These are phyloP conservation scores for Typha latifolia DNA, from an alignment of 176 grass and related monocot genomes.

Conservation along the genomic window DNA sequence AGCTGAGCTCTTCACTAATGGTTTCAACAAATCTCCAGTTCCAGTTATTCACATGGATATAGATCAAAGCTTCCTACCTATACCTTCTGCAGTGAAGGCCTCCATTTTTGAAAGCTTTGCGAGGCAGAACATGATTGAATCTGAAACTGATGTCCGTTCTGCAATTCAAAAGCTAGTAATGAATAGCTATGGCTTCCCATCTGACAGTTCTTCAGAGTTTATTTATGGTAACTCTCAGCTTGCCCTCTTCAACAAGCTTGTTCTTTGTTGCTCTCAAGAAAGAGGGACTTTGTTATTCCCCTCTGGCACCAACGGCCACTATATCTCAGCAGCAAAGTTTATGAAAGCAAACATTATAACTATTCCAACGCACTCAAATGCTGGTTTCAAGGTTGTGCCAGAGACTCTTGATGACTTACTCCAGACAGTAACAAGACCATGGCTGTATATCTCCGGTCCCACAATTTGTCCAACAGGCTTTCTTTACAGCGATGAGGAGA, in stretches of 20 bases:
- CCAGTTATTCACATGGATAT: slow-evolving; percentile 81
- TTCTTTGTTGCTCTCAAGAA: slow-evolving; percentile 81
- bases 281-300: slow-evolving; percentile 86
- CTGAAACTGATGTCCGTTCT: slow-evolving; percentile 64
- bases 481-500: slow-evolving; percentile 64
- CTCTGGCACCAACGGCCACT: slow-evolving; percentile 61
- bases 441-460: slow-evolving; percentile 86
- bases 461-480: slow-evolving; percentile 84
- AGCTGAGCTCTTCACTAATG: slow-evolving; percentile 59
- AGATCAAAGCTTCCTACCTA: slow-evolving; percentile 73
- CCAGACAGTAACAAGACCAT: slow-evolving; percentile 48
- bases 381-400: slow-evolving; percentile 60
- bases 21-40: slow-evolving; percentile 24
- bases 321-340: slow-evolving; percentile 77
- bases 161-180: slow-evolving; percentile 60
- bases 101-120: slow-evolving; percentile 96
- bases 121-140: slow-evolving; percentile 78
- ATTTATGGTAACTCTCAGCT: slow-evolving; percentile 68
- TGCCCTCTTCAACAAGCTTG: slow-evolving; percentile 87
- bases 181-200: slow-evolving; percentile 62
- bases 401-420: slow-evolving; percentile 41
- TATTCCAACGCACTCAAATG: slow-evolving; percentile 42
- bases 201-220: slow-evolving; percentile 44
- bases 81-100: slow-evolving; percentile 67
- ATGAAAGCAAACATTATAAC: slow-evolving; percentile 47